Evolutionary conservation across 352 stramenopile genomes (phyloP), one percentile per base, ranked within the genome.

Genomic region (Nannochloropsis limnetica): DNA sequence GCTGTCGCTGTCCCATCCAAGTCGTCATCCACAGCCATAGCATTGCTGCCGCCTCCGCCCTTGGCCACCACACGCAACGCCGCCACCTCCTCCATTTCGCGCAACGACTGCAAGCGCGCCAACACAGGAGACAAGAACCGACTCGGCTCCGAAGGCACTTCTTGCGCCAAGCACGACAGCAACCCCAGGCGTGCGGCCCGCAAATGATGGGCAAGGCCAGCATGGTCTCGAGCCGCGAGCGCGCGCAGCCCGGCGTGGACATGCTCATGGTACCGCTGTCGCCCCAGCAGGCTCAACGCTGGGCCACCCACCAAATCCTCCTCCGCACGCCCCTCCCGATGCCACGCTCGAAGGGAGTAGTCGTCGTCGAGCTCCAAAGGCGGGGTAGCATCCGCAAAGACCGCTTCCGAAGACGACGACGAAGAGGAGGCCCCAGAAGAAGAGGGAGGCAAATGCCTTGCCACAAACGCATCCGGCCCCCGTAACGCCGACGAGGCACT

Each of bases 231-330:
- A 29, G 61, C 61, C 20, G 61, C 61, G 15, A 74, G 25, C 1
- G 61, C 61, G n/a, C 61, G 61, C 61, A 74, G n/a, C 20, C 61
- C 61, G n/a, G 11, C 61, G 25, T 74, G 61, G 25, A 74, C 25
- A 74, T 74, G 61, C 61, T 74, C 61, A 22, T 74, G 61, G 25
- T 74, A 74, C 3, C 61, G 61, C n/a, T 74, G 61, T 74, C 61
- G 61, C 8, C 61, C 4, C 14, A 74, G 61, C n/a, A 74, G 61
- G 25, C 61, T 74, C 61, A 74, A 29, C 3, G 61, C n/a, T 20
- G 61, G 61, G 1, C 61, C 61, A 74, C 61, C 61, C 61, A 29
- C 61, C 25, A 74, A 29, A 20, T 74, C 61, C 11, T 74, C 61
- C 61, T 17, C 61, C 5, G 61, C 11, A 14, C 11, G n/a, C 9